Evolutionary conservation across 169 alveolate species (phyloP), one percentile per base, ranked within the genome.

Genomic region (Cryptosporidium ryanae): DNA sequence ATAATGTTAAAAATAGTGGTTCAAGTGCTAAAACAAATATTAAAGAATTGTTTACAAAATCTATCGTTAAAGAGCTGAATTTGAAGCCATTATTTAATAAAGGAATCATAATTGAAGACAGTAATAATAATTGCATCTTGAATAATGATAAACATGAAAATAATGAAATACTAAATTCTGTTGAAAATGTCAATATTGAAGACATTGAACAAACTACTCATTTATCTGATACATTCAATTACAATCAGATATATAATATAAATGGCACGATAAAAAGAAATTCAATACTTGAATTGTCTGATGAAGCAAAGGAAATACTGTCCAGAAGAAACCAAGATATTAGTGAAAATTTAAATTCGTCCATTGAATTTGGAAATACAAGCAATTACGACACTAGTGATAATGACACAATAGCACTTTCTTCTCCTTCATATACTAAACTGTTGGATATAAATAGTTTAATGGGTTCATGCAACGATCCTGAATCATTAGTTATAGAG

Each of bases 351-450:
- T 43, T 38, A 65, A 38, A 61, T 21, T 23, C 23, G 7, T 15
- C 34, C 5, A 15, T 6, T 61, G 31, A 61, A 7, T 21, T 32
- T 61, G 57, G n/a, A 10, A 18, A 44, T 2, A 32, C 18, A 1
- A 27, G 27, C 3, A 6, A 6, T 21, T 52, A 76, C 38, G 87
- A 76, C 21, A 38, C 46, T 38, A 38, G 46, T 38, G 87, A 76
- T 21, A 76, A 55, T 61, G 87, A 55, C 6, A 76, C 87, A 7
- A 12, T 76, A 15, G 87, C 87, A 18, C 64, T 76, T 59, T 76
- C 87, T 18, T 76, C 87, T 10, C 87, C 87, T 13, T 76, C 87
- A n/a, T 38, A 61, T 59, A 76, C 87, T 31, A n/a, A 71, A 15
- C 10, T 76, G 6, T 61, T 76, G 18, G 87, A 76, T 38, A 76